Evolutionary conservation across 106 monocot species (phyloP), one percentile per base, ranked within the genome.

Genomic region (Dioscorea zingiberensis): DNA sequence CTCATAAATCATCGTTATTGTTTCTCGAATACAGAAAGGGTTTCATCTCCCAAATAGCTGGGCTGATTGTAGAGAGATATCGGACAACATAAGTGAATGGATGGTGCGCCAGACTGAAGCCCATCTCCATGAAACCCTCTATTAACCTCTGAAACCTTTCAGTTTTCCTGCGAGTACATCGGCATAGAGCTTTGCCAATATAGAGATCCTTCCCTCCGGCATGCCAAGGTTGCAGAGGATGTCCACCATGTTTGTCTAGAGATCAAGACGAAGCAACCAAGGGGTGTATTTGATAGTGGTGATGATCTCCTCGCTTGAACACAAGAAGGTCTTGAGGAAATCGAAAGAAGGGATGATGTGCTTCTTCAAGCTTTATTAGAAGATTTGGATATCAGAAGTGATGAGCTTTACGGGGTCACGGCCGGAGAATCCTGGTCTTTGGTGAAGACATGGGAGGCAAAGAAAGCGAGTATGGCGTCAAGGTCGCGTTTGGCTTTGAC

Each of bases 371-470:
- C 27, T 29, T 3, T 55, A 1, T 19, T 23, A 1, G 27, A 58
- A 7, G 19, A 22, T 2, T 21, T 3, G 25, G 44, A 46, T 48
- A 3, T 25, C 45, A 2, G 23, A 11, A 1, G 30, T 6, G 54
- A 48, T 7, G 4, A 64, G 46, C 25, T 28, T 17, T 8, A 9
- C 9, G 61, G 69, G 21, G 44, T 9, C 26, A 13, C 25, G 7
- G 10, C 18, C 13, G 44, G 60, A 59, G 47, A 48, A 48, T 4
- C 62, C 69, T 69, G 68, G 59, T 68, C 13, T 11, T 53, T 51
- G 18, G 15, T 14, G 53, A 75, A 68, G 21, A 68, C 75, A 2
- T 69, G 66, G 13, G 2, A 1, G 23, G 44, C 29, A 28, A 74
- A 30, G 21, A 55, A 45, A 14, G 23, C 13, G 27, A 65, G 27